Evolutionary conservation across 2,329 filamentous ascomycete species (phyloP), one percentile per base, ranked within the genome.

Genomic region (Stemphylium lycopersici): DNA sequence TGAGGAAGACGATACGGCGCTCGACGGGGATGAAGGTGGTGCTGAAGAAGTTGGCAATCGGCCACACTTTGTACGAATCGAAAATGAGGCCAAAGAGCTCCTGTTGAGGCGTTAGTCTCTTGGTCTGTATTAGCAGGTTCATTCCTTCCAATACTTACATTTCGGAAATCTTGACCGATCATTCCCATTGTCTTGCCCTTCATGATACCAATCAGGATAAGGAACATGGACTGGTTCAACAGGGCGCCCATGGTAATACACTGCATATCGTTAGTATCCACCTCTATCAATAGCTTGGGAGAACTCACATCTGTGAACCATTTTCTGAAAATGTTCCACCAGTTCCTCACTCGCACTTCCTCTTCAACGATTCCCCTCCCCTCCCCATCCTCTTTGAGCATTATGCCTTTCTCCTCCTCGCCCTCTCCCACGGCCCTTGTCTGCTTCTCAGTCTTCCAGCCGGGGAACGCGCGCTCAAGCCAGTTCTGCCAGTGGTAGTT

Each of bases 401-500:
- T 67, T 4, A 65, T 50, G 15, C 60, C 66, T 55, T 72, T 73
- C 52, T 73, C 71, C 36, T 68, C 71, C 20, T 63, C 65, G 24
- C 65, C 63, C 20, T 60, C 50, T 3, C 41, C 51, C n/a, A 52
- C 55, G 22, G 55, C 50, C 22, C 64, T 50, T 20, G 57, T 62
- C 20, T 55, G 59, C 40, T 58, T 68, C 2, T 67, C 63, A 1
- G 59, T 61, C 59, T 65, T 71, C 70, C 70, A 74, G 0, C 88
- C 87, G 0, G 92, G 92, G 68, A 91, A 96, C 4, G 81, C 78
- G 7, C 82, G 78, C 73, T 96, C 92, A 33, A 96, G 82, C 73
- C 84, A 90, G 34, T 87, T 83, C 80, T 96, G 92, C 92, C 91
- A 96, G 65, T 90, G 75, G 70, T 90, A 91, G 76, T 97, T 96